Conservation (phyloP, 352 stramenopile genomes). For the Phytophthora citrophthora region DNA sequence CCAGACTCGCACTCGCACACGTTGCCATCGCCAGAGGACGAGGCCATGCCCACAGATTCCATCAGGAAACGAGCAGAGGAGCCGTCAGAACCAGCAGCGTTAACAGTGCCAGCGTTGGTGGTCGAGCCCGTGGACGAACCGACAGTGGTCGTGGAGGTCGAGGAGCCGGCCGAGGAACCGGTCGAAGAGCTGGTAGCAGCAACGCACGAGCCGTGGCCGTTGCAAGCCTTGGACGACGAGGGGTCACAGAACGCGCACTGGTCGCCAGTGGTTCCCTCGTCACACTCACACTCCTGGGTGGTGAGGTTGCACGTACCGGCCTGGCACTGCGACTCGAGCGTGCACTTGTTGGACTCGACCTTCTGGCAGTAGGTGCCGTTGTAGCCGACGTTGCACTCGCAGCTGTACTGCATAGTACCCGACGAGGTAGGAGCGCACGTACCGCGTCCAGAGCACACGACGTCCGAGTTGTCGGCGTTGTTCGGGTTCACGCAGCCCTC, state of each 20-base stretch:
- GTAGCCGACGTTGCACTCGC: constrained; percentile 79
- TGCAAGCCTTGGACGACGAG: constrained; percentile 57
- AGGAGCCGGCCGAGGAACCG: constrained; percentile 25
- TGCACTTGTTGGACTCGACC: constrained; percentile 77
- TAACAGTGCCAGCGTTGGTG: constrained; percentile 15
- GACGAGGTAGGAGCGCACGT: constrained; percentile 59
- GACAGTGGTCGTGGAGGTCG: constrained; percentile 18
- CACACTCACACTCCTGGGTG: constrained; percentile 71
- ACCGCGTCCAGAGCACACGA: constrained; percentile 80
- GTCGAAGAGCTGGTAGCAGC: constrained; percentile 29
- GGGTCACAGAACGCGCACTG: constrained; percentile 79
- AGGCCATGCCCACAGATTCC: constrained; percentile 35
- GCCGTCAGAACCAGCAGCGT: constrained; percentile 19
- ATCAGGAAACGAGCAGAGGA: constrained; percentile 35
- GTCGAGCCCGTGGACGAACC: constrained; percentile 32
- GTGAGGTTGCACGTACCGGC: constrained; percentile 69
- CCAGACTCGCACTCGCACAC: constrained; percentile 65
- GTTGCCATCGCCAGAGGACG: constrained; percentile 29
- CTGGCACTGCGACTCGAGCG: constrained; percentile 64
- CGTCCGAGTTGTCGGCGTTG: constrained; percentile 55
- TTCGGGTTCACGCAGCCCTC: constrained; percentile 69
- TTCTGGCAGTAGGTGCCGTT: constrained; percentile 81
- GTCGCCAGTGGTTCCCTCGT: constrained; percentile 62
- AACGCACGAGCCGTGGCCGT: constrained; percentile 61
- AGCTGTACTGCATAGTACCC: constrained; percentile 62